Conservation (phyloP, 164 flowering plant species). For the Annona squamosa region DNA sequence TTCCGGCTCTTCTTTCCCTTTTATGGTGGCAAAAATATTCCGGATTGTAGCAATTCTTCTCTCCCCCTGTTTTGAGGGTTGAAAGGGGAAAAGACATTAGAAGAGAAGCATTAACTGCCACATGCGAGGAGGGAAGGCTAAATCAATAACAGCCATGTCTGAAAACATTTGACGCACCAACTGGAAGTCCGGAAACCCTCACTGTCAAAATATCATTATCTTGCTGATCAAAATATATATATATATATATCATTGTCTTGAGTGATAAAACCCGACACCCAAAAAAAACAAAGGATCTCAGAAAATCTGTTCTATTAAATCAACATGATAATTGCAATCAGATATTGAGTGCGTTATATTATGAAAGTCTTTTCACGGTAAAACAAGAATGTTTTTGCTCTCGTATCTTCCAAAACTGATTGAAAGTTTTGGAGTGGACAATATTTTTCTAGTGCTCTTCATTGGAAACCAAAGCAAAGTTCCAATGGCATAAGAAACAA, state of each 20-base stretch:
- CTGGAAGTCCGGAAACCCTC: background rate
- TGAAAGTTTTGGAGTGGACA: background rate
- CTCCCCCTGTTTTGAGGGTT: constrained; percentile 46
- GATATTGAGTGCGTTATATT: background rate
- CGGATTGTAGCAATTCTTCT: constrained; percentile 48
- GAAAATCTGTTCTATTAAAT: background rate
- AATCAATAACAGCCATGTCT: background rate
- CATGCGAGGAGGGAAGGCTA: background rate
- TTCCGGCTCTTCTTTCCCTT: constrained; percentile 81
- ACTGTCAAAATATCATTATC: background rate
- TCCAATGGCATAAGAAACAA: background rate
- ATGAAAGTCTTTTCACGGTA: too few relatives aligned
- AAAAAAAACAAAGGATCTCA: too few relatives aligned
- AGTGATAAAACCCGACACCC: background rate
- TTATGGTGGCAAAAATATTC: constrained; percentile 73
- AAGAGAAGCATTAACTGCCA: background rate
- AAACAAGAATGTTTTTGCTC: background rate
- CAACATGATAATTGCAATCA: background rate
- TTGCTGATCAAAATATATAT: background rate
- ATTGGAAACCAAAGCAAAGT: background rate
- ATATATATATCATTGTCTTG: background rate
- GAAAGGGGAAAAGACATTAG: background rate
- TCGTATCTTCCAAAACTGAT: too few relatives aligned
- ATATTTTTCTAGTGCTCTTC: background rate
- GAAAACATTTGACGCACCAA: background rate